Percentiles rank a stretch among this genome's conserved stretches.
Conservation (phyloP, 2,329 filamentous ascomycete species). For the Clathrospora elynae region DNA sequence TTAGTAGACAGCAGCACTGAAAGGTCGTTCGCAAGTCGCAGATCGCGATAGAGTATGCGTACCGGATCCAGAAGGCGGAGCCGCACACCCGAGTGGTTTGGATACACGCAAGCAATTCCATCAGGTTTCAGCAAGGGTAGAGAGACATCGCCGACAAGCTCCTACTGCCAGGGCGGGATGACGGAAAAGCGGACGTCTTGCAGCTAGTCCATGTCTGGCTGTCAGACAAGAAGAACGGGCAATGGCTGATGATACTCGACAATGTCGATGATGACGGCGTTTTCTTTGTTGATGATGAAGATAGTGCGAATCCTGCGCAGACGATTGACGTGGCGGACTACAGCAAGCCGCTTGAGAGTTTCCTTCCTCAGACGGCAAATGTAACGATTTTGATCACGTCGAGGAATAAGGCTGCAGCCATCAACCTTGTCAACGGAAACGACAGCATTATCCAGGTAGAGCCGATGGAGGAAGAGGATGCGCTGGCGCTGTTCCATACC, state of each 20-base stretch:
- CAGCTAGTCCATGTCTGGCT: slow-evolving; percentile 21
- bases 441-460: slow-evolving; percentile 21
- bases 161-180: slow-evolving; percentile 14
- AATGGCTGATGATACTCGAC: slow-evolving; percentile 25
- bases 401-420: slow-evolving; percentile 22
- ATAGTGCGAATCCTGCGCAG: background rate
- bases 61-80: slow-evolving; percentile 4
- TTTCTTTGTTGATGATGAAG: slow-evolving; percentile 2
- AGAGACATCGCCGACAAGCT: slow-evolving; percentile 17
- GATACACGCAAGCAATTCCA: slow-evolving; percentile 17
- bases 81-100: slow-evolving; percentile 14
- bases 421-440: slow-evolving; percentile 18
- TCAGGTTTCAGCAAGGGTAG: slow-evolving; percentile 17
- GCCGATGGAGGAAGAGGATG: slow-evolving; percentile 29
- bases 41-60: slow-evolving; percentile 22
- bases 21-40: slow-evolving; percentile 18
- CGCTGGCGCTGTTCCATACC: slow-evolving; percentile 26
- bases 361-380: slow-evolving; percentile 17
- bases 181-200: slow-evolving; percentile 15
- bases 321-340: background rate
- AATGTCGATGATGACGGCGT: slow-evolving; percentile 21
- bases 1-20: background rate
- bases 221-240: slow-evolving; percentile 15
- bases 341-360: slow-evolving; percentile 8
- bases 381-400: slow-evolving; percentile 21